Evolutionary conservation across 768 basidiomycete species (phyloP), one percentile per base, ranked within the genome.

Genomic region (Suillus americanus): DNA sequence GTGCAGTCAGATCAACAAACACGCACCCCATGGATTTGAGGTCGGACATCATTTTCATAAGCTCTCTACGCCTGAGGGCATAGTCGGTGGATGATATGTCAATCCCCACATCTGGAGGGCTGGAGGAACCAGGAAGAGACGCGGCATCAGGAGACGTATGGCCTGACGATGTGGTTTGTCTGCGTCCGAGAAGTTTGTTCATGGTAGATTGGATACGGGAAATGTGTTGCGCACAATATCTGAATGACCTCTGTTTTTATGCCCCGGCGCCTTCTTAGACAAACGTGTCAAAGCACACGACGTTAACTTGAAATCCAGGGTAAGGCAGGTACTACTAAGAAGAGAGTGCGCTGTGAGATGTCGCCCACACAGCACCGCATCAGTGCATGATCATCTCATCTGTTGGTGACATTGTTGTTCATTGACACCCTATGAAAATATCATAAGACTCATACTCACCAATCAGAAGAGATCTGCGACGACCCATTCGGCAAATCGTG

Each of bases 1-100:
- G 43, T 41, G 18, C 14, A 33, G 23, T n/a, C 56, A 43, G 14
- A 37, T 14, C 5, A 23, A 48, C 33, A 18, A 60, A 25, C 7
- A 60, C 71, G 18, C 64, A 77, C 79, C 77, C 79, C 35, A 78
- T 71, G 3, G 75, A 72, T 14, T 75, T 73, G 16, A 79, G 68
- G 38, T 79, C 77, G 25, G 70, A 75, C 37, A 78, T 69, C 5
- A 85, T 68, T n/a, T 73, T 70, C 73, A 83, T 78, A 12, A 83
- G 62, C 64, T 79, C 77, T 56, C 70, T 75, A 54, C 82, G 78
- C 45, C 64, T 77, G 10, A 71, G 73, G 0, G 81, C 81, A 72
- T 84, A 84, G 37, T 79, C 78, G 9, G 67, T 74, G 0, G 74
- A 71, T 13, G 78, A 67, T 62, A 80, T 66, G 55, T 71, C 7